Percentiles rank a stretch among this genome's conserved stretches.
Evolutionary conservation across 306 rosid genomes (phyloP).

Genomic region (Quercus agrifolia): DNA sequence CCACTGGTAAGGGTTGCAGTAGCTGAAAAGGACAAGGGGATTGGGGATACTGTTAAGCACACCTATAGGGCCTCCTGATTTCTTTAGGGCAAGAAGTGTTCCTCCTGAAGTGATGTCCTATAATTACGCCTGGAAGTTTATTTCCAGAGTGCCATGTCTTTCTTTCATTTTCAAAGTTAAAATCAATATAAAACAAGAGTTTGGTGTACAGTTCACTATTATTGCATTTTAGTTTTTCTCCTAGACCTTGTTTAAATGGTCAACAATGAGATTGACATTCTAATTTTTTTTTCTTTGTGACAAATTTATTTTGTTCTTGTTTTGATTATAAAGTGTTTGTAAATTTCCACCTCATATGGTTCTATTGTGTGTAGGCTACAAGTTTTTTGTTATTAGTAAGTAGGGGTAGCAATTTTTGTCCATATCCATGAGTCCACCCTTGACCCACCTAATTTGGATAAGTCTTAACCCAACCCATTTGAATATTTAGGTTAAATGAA

Average conservation of each 20-base stretch:
- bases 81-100: background rate
- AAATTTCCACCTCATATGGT: background rate
- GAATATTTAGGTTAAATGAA: too few relatives aligned
- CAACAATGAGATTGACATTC: background rate
- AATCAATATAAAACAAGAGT: background rate
- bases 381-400: background rate
- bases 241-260: constrained; percentile 8
- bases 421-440: too few relatives aligned
- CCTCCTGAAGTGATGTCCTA: background rate
- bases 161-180: background rate
- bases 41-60: background rate
- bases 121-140: background rate
- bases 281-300: background rate
- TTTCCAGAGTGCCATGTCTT: background rate
- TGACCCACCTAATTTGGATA: too few relatives aligned
- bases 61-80: background rate
- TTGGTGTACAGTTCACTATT: background rate
- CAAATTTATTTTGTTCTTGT: background rate
- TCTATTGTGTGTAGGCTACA: too few relatives aligned
- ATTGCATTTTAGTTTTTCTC: constrained; percentile 1
- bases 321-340: background rate
- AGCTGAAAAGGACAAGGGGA: too few relatives aligned
- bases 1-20: too few relatives aligned
- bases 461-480: too few relatives aligned
- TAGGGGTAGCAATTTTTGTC: too few relatives aligned